These are phyloP conservation scores for Xylaria hypoxylon DNA, from an alignment of 2,329 filamentous ascomycete genomes.

Conservation along the genomic window DNA sequence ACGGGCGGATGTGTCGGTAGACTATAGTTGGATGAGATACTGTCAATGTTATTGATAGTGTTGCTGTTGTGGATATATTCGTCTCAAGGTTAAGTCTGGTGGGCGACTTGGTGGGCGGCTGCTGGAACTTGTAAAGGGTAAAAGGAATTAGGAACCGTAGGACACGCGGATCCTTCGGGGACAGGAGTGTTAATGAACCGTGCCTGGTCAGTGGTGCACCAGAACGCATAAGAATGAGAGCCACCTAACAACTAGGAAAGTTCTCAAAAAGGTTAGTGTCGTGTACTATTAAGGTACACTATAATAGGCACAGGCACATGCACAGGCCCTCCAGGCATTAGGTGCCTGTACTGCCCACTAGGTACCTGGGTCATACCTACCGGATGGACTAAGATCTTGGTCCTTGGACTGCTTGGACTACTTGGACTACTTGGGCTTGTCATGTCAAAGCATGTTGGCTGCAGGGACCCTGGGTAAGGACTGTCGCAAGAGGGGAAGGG, in stretches of 20 bases:
- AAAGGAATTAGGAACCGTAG: slow-evolving; percentile 6
- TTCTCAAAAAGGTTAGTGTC: too few species aligned
- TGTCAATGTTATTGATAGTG: too few species aligned
- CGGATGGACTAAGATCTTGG: slow-evolving; percentile 5
- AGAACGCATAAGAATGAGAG: too few species aligned
- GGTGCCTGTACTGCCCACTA: too few species aligned
- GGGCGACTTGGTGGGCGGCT: neutral
- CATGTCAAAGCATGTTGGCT: neutral
- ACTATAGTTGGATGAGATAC: too few species aligned
- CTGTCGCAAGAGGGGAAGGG: slow-evolving; percentile 49
- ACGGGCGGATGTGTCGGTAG: neutral
- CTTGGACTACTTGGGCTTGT: too few species aligned
- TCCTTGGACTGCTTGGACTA: neutral
- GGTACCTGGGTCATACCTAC: too few species aligned
- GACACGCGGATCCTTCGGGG: slow-evolving; percentile 11
- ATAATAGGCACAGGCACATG: too few species aligned
- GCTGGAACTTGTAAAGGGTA: neutral
- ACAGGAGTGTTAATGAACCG: slow-evolving; percentile 10
- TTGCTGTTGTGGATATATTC: neutral
- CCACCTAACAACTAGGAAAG: too few species aligned
- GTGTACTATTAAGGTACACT: too few species aligned
- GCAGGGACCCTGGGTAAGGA: slow-evolving; percentile 40
- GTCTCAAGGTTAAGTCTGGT: neutral
- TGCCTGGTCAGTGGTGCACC: too few species aligned
- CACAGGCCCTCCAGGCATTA: too few species aligned